Percentiles rank a stretch among this genome's conserved stretches.
phyloP scores from a whole-genome alignment of 1,284 basidiomycete genomes.

The Cutaneotrichosporon cutaneum region DNA sequence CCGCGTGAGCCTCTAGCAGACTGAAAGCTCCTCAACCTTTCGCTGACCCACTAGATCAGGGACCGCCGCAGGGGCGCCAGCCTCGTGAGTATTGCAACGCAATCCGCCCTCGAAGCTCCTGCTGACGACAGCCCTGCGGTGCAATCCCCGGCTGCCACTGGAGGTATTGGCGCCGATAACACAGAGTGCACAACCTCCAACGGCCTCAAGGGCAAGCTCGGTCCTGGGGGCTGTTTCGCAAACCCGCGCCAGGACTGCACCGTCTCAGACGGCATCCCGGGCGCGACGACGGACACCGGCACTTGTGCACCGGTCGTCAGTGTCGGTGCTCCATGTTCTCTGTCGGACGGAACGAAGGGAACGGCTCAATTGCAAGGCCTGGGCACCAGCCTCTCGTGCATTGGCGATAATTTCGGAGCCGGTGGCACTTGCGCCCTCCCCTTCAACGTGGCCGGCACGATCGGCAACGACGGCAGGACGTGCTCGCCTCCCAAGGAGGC shows the following conservation, averaged over 20 bases:
- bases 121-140: background rate
- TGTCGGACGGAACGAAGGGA: background rate
- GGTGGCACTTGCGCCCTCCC: background rate
- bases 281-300: background rate
- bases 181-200: background rate
- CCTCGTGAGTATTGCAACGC: background rate
- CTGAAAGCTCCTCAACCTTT: no score
- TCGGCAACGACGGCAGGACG: background rate
- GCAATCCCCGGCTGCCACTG: background rate
- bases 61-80: no score
- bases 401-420: background rate
- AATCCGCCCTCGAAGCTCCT: background rate
- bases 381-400: constrained; percentile 3
- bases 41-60: background rate
- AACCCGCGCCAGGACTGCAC: background rate
- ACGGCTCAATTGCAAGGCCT: background rate
- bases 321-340: background rate
- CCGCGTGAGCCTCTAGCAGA: no score
- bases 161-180: background rate
- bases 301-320: background rate
- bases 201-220: background rate
- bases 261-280: background rate
- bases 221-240: background rate
- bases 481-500: background rate
- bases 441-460: background rate